Percentiles rank a stretch among this genome's conserved stretches.
These are phyloP conservation scores for Termitomyces sp. DNA, from an alignment of 768 basidiomycete genomes.

Conservation along the genomic window DNA sequence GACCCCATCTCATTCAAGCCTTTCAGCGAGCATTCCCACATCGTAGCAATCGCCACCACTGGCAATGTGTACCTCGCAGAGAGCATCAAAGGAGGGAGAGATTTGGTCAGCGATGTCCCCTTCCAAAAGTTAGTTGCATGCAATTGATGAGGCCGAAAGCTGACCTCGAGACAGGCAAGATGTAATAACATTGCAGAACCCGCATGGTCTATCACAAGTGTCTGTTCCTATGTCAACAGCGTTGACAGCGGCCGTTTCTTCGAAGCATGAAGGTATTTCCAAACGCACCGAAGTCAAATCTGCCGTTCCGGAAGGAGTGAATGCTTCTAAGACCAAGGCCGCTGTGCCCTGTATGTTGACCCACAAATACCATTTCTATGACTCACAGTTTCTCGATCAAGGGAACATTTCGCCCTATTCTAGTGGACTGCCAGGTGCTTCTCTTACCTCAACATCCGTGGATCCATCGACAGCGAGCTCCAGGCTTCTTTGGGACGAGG, in stretches of 20 bases:
- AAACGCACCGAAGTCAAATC: slow-evolving; percentile 30
- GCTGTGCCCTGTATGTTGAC: slow-evolving; percentile 57
- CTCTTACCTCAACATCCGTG: slow-evolving; percentile 88
- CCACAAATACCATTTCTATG: not conserved
- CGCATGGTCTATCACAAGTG: slow-evolving; percentile 65
- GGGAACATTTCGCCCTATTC: slow-evolving; percentile 93
- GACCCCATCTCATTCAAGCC: slow-evolving; percentile 98
- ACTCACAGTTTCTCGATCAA: slow-evolving; percentile 22
- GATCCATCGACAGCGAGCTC: slow-evolving; percentile 66
- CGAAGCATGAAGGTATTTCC: slow-evolving; percentile 17
- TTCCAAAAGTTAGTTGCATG: slow-evolving; percentile 66
- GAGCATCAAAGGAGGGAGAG: slow-evolving; percentile 79
- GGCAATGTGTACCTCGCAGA: slow-evolving; percentile 94
- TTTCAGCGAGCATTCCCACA: slow-evolving; percentile 94
- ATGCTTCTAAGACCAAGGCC: slow-evolving; percentile 44
- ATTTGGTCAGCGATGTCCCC: slow-evolving; percentile 78
- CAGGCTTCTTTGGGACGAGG: slow-evolving; percentile 93
- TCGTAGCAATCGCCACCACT: slow-evolving; percentile 83
- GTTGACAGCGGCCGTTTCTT: slow-evolving; percentile 22
- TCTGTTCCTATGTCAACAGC: slow-evolving; percentile 31
- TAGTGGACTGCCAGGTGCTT: slow-evolving; percentile 85
- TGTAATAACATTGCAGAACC: slow-evolving; percentile 91
- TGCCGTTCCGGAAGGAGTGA: slow-evolving; percentile 24
- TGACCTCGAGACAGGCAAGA: slow-evolving; percentile 52
- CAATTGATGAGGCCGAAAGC: slow-evolving; percentile 1